Evolutionary conservation across 345 rosid species (phyloP).

Genomic region (Salix exigua): DNA sequence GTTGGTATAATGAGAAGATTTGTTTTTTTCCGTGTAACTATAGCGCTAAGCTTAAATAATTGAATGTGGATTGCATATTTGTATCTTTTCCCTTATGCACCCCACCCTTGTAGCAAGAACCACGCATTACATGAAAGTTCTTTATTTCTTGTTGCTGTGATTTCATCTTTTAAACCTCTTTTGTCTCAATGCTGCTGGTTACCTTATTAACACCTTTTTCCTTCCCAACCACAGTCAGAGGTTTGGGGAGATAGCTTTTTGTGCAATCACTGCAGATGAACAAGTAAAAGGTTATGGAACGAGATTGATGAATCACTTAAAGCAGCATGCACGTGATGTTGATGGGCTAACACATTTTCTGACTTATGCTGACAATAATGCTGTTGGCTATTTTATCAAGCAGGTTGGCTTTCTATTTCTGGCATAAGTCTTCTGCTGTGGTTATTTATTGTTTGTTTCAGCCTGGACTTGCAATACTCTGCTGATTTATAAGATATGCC

Average conservation of each 20-base stretch:
- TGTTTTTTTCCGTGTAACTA: neutral
- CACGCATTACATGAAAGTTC: neutral
- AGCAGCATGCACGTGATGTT: constrained; percentile 89
- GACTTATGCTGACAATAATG: constrained; percentile 97
- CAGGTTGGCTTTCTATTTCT: constrained; percentile 47
- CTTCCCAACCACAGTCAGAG: constrained; percentile 57
- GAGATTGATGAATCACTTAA: constrained; percentile 98
- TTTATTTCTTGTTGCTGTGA: neutral
- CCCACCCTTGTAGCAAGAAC: neutral
- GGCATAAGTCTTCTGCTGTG: constrained; percentile 4
- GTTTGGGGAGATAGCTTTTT: constrained; percentile 99
- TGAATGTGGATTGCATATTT: neutral
- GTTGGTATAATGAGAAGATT: neutral
- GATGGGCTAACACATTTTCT: constrained; percentile 97
- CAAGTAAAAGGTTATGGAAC: constrained; percentile 99
- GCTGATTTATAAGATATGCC: neutral
- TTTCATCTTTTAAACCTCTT: neutral
- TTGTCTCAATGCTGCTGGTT: neutral
- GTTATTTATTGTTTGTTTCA: constrained; percentile 4
- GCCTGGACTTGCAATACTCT: neutral
- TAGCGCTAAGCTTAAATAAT: neutral
- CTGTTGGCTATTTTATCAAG: constrained; percentile 96
- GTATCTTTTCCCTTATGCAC: neutral
- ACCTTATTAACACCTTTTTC: constrained; percentile 17
- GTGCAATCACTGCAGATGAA: constrained; percentile 99